Base-by-base conservation (phyloP, 1,284 basidiomycete species). In the Austroboletus niveus region DNA sequence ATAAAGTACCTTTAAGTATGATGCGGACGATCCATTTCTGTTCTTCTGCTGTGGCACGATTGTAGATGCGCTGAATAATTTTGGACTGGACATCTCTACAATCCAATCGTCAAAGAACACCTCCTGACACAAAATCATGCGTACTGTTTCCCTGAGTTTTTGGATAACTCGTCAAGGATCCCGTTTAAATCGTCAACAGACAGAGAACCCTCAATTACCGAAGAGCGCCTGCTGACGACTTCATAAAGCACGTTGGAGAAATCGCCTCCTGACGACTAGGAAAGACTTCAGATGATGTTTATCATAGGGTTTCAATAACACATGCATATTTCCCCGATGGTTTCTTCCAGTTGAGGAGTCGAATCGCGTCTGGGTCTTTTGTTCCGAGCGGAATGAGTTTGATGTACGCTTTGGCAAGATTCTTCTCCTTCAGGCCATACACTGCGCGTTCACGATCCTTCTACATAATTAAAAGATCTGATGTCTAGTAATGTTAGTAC, bases 21-120 rank as follows among this genome's bases (percentile, higher is more conserved):
- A 98, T 92, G 5, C 92, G 82, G 14, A 92, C 86, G 49, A 98
- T 85, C 95, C 95, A 98, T 50, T 84, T 80, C 63, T 95, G 93
- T 63, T 97, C 92, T 54, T 85, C 81, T 0, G 92, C 75, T 0
- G 92, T 93, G 27, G 85, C 75, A 43, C 82, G 79, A 60, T 89
- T 88, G 63, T 92, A 92, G 12, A 95, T 74, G 9, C 81, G 77
- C 53, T 87, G 83, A 51, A 96, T 67, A 29, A 93, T 81, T 45
- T 80, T 85, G 1, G 85, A 79, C 60, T 94, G 90, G 8, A 81
- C 64, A 22, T 88, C 83, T 35, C 92, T 95, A 46, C n/a, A 43
- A 11, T 29, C 1, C 27, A 29, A 8, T 29, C 27, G 8, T 24
- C 4, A 45, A 40, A 31, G 30, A 55, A 42, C 36, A 27, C n/a